Evolutionary conservation across 2,329 filamentous ascomycete species (phyloP).

Genomic region (Orbilia javanica): DNA sequence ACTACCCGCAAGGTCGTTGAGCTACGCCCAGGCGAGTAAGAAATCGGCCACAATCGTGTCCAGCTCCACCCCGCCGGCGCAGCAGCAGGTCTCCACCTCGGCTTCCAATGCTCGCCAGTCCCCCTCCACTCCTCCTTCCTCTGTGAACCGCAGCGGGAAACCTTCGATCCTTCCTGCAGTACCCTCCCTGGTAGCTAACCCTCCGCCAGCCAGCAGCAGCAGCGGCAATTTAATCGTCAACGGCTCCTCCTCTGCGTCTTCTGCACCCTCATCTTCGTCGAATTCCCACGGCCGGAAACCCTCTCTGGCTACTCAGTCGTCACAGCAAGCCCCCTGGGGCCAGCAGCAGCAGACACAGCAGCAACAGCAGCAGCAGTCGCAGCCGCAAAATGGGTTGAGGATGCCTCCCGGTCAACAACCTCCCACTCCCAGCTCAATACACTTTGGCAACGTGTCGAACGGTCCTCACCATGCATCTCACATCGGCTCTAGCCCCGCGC

Average conservation of each 20-base stretch:
- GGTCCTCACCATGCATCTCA: constrained; percentile 64
- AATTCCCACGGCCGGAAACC: constrained; percentile 76
- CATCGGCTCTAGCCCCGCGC: constrained; percentile 74
- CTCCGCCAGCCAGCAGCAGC: constrained; percentile 72
- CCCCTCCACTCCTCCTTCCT: constrained; percentile 74
- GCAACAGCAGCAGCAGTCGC: constrained; percentile 61
- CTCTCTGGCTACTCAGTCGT: constrained; percentile 25
- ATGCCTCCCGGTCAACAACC: constrained; percentile 81
- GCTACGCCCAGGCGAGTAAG: constrained; percentile 56
- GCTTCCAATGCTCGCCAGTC: constrained; percentile 67
- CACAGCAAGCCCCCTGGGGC: constrained; percentile 44
- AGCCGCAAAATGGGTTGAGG: constrained; percentile 57
- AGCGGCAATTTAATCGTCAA: constrained; percentile 75
- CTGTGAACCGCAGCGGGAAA: constrained; percentile 81
- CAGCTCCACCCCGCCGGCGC: constrained; percentile 42
- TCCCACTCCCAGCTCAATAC: constrained; percentile 72
- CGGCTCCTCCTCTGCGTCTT: constrained; percentile 72
- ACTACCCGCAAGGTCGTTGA: constrained; percentile 56
- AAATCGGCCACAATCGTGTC: constrained; percentile 55
- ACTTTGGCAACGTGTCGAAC: constrained; percentile 84
- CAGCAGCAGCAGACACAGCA: constrained; percentile 41
- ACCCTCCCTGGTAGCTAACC: constrained; percentile 67
- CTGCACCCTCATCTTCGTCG: constrained; percentile 61
- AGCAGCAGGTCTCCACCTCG: constrained; percentile 67
- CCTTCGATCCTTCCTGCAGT: constrained; percentile 76